phyloP scores from a whole-genome alignment of 1,284 basidiomycete species.

The Papiliotrema flavescens region DNA sequence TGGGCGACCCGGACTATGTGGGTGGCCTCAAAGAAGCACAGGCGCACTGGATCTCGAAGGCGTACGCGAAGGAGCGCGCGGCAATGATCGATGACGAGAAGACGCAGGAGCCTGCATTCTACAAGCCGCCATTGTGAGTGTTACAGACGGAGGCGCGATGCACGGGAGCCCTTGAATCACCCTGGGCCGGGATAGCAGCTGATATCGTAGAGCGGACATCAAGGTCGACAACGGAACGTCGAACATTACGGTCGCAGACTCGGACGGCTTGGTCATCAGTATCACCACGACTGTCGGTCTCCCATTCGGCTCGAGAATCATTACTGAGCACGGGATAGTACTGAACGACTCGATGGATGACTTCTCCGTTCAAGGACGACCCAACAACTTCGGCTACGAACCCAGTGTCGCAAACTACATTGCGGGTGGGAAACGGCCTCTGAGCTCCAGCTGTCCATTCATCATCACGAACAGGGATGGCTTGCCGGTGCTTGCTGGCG shows the following conservation, averaged over 20 bases:
- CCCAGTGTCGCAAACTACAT: slow-evolving; percentile 34
- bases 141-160: too few relatives aligned
- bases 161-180: background rate
- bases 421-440: slow-evolving; percentile 30
- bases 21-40: slow-evolving; percentile 11
- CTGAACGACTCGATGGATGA: slow-evolving; percentile 44
- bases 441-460: slow-evolving; percentile 35
- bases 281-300: slow-evolving; percentile 42
- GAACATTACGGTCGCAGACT: slow-evolving; percentile 37
- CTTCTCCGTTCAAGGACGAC: slow-evolving; percentile 34
- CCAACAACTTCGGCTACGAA: slow-evolving; percentile 36
- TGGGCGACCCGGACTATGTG: slow-evolving; percentile 26
- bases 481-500: slow-evolving; percentile 22
- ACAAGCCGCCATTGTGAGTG: slow-evolving; percentile 19
- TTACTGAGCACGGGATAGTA: slow-evolving; percentile 35
- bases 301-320: slow-evolving; percentile 35
- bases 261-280: slow-evolving; percentile 27
- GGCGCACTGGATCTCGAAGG: slow-evolving; percentile 5
- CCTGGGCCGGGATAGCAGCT: background rate
- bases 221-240: slow-evolving; percentile 35
- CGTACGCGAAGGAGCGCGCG: background rate
- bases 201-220: slow-evolving; percentile 19
- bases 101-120: slow-evolving; percentile 14
- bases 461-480: slow-evolving; percentile 23
- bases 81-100: slow-evolving; percentile 7